phyloP scores from a whole-genome alignment of 2,329 filamentous ascomycete species.

The Massarina eburnea region DNA sequence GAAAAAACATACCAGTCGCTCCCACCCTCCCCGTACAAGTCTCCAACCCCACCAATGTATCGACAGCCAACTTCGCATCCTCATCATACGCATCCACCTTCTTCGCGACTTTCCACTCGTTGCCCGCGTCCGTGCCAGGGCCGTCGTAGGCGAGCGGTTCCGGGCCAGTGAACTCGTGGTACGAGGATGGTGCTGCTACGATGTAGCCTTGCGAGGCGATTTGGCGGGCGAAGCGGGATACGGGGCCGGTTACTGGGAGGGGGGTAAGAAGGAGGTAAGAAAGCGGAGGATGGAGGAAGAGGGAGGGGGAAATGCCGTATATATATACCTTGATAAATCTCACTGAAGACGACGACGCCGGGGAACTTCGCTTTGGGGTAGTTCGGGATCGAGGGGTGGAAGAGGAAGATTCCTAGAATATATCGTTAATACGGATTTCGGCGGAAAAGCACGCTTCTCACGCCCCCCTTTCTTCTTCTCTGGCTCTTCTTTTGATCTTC shows the following conservation, averaged over 20 bases:
- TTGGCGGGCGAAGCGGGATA: slow-evolving; percentile 84
- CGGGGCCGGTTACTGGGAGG: slow-evolving; percentile 74
- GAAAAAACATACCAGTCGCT: slow-evolving; percentile 27
- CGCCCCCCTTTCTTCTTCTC: no score
- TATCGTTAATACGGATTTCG: slow-evolving; percentile 2
- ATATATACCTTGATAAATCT: slow-evolving; percentile 84
- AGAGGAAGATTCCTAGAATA: slow-evolving; percentile 76
- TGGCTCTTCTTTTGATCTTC: no score
- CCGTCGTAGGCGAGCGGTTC: slow-evolving; percentile 83
- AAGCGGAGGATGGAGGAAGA: slow-evolving; percentile 4
- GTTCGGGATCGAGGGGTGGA: slow-evolving; percentile 79
- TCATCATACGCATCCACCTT: slow-evolving; percentile 82
- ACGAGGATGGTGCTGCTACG: slow-evolving; percentile 84
- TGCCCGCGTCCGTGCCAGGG: slow-evolving; percentile 84
- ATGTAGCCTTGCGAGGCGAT: slow-evolving; percentile 94
- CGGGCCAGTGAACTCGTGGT: slow-evolving; percentile 89
- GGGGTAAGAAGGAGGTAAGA: slow-evolving; percentile 4
- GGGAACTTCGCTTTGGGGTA: slow-evolving; percentile 91
- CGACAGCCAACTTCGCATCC: slow-evolving; percentile 50
- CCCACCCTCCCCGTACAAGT: slow-evolving; percentile 71
- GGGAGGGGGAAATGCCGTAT: not conserved
- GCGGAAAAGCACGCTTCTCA: slow-evolving; percentile 3
- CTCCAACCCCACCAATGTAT: slow-evolving; percentile 42
- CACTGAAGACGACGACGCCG: slow-evolving; percentile 84
- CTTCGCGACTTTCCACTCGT: slow-evolving; percentile 83